A percentile compares a stretch with the other conserved stretches of the same genome.
Evolutionary conservation across 2,329 filamentous ascomycete species (phyloP).

Genomic region (Paraphoma chrysanthemicola): DNA sequence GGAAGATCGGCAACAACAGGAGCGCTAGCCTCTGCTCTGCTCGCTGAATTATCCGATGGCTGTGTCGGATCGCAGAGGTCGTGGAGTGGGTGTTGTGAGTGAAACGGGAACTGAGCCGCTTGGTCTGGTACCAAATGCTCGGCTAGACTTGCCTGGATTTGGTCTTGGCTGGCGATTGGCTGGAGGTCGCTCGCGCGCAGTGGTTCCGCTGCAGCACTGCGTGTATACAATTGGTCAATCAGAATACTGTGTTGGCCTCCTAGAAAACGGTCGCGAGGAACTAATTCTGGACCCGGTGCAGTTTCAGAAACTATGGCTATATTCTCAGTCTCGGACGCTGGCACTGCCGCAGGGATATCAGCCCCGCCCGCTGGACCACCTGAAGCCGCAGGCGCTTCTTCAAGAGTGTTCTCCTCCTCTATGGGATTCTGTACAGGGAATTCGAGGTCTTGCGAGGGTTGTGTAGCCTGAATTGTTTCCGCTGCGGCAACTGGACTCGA

Average conservation of each 20-base stretch:
- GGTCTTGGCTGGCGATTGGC: constrained; percentile 1
- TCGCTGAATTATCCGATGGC: background rate
- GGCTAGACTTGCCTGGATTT: constrained; percentile 6
- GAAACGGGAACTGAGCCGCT: constrained; percentile 17
- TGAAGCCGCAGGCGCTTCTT: too few species aligned
- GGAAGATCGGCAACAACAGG: background rate
- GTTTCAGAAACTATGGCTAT: too few species aligned
- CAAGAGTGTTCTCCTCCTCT: background rate
- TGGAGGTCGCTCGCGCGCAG: background rate
- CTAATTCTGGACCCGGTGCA: too few species aligned
- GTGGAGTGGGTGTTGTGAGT: constrained; percentile 13
- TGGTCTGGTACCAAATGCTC: constrained; percentile 16
- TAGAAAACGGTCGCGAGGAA: background rate
- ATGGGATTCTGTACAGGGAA: background rate
- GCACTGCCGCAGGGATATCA: too few species aligned
- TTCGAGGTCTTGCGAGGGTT: background rate
- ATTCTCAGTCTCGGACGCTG: too few species aligned
- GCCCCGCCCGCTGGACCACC: too few species aligned
- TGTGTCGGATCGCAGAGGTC: background rate
- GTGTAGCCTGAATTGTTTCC: background rate
- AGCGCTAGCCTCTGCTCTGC: background rate
- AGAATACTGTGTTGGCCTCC: background rate
- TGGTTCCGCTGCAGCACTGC: background rate
- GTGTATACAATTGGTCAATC: background rate
- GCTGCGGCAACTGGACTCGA: background rate